Conservation (phyloP, 2,329 filamentous ascomycete species). For the Paraphaeosphaeria sporulosa region DNA sequence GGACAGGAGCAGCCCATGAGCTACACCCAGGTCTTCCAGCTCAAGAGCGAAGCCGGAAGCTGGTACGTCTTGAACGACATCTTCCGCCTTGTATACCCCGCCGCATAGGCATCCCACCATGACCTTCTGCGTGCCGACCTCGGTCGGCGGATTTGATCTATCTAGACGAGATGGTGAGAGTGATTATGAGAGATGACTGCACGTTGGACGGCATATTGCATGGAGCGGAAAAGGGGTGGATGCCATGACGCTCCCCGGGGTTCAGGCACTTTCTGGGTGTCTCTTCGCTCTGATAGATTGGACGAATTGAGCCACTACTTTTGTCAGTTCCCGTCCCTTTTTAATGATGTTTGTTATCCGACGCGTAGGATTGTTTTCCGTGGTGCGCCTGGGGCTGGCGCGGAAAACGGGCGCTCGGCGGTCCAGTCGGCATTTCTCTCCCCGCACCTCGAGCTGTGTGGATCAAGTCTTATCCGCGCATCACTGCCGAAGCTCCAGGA, state of each 20-base stretch:
- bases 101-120: slow-evolving; percentile 35
- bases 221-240: neutral
- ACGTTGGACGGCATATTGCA: slow-evolving; percentile 9
- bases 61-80: slow-evolving; percentile 95
- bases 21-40: slow-evolving; percentile 90
- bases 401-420: slow-evolving; percentile 9
- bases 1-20: slow-evolving; percentile 86
- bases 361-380: slow-evolving; percentile 11
- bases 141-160: slow-evolving; percentile 1
- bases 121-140: slow-evolving; percentile 3
- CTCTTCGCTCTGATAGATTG: slow-evolving; percentile 10
- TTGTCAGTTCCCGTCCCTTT: neutral
- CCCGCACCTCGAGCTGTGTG: slow-evolving; percentile 16
- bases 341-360: slow-evolving; percentile 11
- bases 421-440: slow-evolving; percentile 4
- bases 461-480: slow-evolving; percentile 23
- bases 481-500: slow-evolving; percentile 47
- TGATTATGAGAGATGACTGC: slow-evolving; percentile 8
- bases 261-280: neutral
- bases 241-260: neutral
- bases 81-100: slow-evolving; percentile 84
- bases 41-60: slow-evolving; percentile 72
- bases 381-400: neutral
- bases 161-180: slow-evolving; percentile 2
- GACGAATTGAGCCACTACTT: slow-evolving; percentile 10